A percentile compares a stretch with the other conserved stretches of the same genome.
Evolutionary conservation across 2,329 filamentous ascomycete genomes (phyloP).

Genomic region (Teratosphaeria viscida): DNA sequence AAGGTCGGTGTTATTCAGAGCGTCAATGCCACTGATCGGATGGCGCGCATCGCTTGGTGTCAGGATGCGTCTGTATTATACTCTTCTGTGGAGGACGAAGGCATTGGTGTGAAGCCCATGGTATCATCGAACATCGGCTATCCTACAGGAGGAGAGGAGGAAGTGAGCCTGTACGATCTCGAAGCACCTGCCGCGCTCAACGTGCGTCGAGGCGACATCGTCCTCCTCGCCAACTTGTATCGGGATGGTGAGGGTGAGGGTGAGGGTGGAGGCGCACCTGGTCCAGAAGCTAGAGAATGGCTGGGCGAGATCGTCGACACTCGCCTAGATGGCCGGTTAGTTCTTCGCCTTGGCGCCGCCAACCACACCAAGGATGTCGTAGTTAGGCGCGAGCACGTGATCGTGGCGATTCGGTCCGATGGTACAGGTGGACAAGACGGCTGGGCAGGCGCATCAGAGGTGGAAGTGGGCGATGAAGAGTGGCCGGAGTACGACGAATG

Average conservation of each 20-base stretch:
- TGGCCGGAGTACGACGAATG: constrained; percentile 10
- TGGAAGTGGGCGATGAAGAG: constrained; percentile 17
- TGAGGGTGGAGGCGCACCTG: background rate
- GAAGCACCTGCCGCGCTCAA: constrained; percentile 39
- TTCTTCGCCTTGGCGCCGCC: constrained; percentile 43
- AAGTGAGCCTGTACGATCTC: constrained; percentile 51
- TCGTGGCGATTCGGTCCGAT: constrained; percentile 36
- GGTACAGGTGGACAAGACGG: constrained; percentile 15
- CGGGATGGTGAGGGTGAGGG: constrained; percentile 5
- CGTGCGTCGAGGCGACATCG: constrained; percentile 42
- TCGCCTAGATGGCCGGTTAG: constrained; percentile 42
- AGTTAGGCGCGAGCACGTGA: constrained; percentile 38
- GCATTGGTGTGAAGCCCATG: constrained; percentile 24
- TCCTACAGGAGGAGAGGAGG: constrained; percentile 27
- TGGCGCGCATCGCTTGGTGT: constrained; percentile 47
- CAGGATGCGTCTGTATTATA: constrained; percentile 46
- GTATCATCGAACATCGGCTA: constrained; percentile 11
- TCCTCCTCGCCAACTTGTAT: constrained; percentile 32
- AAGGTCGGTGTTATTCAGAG: constrained; percentile 48
- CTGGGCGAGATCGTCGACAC: constrained; percentile 48
- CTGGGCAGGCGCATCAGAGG: constrained; percentile 13
- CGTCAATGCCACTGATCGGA: constrained; percentile 45
- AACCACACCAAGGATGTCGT: constrained; percentile 40
- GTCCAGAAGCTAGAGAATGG: constrained; percentile 33
- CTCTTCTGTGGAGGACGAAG: constrained; percentile 37